Percentiles rank a stretch among this genome's conserved stretches.
These are phyloP conservation scores for Cryptosporidium andersoni DNA, from an alignment of 169 alveolate species.

Conservation along the genomic window DNA sequence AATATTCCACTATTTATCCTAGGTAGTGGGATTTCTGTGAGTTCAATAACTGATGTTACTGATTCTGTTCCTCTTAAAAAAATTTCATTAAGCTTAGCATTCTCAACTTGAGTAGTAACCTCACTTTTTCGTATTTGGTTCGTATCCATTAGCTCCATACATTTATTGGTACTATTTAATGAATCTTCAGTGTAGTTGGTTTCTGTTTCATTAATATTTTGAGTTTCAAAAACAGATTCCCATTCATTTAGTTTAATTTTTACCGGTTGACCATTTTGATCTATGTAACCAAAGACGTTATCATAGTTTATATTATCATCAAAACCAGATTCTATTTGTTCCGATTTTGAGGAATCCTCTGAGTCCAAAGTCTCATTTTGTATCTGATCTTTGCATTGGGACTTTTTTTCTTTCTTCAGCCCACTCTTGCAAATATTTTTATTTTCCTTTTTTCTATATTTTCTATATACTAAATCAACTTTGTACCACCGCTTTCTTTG, in stretches of 20 bases:
- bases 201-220: too few species aligned
- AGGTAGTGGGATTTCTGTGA: constrained; percentile 72
- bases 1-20: constrained; percentile 78
- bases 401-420: constrained; percentile 4
- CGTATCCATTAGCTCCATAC: too few species aligned
- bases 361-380: constrained; percentile 30
- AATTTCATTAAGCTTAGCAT: too few species aligned
- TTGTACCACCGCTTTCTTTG: constrained; percentile 71
- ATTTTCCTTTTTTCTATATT: not conserved
- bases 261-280: constrained; percentile 74
- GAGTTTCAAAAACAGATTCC: too few species aligned
- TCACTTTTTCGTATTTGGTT: too few species aligned
- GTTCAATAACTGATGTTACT: not conserved
- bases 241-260: not conserved
- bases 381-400: constrained; percentile 1
- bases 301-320: constrained; percentile 37
- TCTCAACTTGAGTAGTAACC: too few species aligned
- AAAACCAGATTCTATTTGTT: constrained; percentile 57
- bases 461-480: constrained; percentile 6
- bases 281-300: constrained; percentile 50
- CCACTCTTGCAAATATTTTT: too few species aligned
- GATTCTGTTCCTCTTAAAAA: not conserved
- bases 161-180: too few species aligned
- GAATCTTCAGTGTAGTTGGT: too few species aligned
- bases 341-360: constrained; percentile 8